These are phyloP conservation scores for Calocybe gangraenosa DNA, from an alignment of 768 basidiomycete genomes.

Conservation along the genomic window DNA sequence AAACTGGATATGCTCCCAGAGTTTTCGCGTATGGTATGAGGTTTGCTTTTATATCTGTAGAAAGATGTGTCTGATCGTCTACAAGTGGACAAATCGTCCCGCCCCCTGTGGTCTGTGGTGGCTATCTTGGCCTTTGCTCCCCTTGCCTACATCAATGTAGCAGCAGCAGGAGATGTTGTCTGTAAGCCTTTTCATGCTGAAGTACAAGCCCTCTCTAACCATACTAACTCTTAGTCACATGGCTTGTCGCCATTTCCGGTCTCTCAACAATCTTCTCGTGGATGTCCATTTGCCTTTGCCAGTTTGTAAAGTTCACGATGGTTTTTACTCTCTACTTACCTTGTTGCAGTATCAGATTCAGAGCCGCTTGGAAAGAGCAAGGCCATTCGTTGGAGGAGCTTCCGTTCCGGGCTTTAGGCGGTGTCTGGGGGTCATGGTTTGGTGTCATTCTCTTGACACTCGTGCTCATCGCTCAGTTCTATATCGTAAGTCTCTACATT, in stretches of 20 bases:
- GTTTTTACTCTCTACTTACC: background rate
- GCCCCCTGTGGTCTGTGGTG: constrained; percentile 38
- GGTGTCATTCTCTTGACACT: constrained; percentile 36
- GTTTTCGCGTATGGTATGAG: constrained; percentile 35
- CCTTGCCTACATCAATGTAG: constrained; percentile 38
- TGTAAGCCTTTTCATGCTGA: constrained; percentile 25
- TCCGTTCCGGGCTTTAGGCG: constrained; percentile 39
- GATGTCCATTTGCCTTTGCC: constrained; percentile 43
- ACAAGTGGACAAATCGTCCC: constrained; percentile 40
- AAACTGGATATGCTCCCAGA: constrained; percentile 44
- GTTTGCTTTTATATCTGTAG: background rate
- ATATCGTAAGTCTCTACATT: constrained; percentile 26
- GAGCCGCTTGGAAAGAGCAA: constrained; percentile 38
- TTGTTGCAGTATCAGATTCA: constrained; percentile 43
- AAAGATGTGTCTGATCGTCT: background rate
- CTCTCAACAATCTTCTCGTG: constrained; percentile 44
- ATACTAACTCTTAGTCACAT: constrained; percentile 30
- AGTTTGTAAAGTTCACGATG: constrained; percentile 23
- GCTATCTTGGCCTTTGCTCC: constrained; percentile 33
- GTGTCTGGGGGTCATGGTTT: constrained; percentile 42
- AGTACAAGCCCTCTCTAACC: background rate
- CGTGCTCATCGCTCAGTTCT: constrained; percentile 43
- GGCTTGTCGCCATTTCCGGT: constrained; percentile 42
- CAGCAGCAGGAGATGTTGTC: constrained; percentile 29
- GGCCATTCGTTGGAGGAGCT: constrained; percentile 42